phyloP scores from a whole-genome alignment of 257 asterid species.

The Lithospermum erythrorhizon region DNA sequence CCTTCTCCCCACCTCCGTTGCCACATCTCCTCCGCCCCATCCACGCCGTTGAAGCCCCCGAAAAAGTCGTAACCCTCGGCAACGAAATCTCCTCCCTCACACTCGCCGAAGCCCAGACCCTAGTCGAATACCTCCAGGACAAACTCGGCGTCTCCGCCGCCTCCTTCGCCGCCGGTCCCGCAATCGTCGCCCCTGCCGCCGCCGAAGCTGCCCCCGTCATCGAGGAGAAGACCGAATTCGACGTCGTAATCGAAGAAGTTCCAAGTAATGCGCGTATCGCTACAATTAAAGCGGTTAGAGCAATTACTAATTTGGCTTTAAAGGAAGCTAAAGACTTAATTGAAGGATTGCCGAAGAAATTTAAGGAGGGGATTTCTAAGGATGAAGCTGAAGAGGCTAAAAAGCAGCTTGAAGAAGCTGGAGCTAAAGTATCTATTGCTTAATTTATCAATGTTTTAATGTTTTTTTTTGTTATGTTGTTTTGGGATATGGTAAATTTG shows the following conservation, averaged over 20 bases:
- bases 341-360: constrained; percentile 90
- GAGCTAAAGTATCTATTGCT: constrained; percentile 63
- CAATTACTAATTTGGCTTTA: constrained; percentile 67
- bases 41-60: constrained; percentile 80
- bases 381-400: constrained; percentile 93
- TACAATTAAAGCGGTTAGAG: constrained; percentile 80
- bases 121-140: constrained; percentile 91
- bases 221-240: constrained; percentile 96
- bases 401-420: constrained; percentile 90
- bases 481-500: too few relatives aligned
- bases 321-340: constrained; percentile 89
- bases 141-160: constrained; percentile 94
- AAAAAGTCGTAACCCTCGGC: constrained; percentile 66
- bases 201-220: constrained; percentile 47
- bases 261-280: constrained; percentile 70
- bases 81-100: constrained; percentile 73
- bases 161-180: constrained; percentile 69
- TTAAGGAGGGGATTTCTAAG: constrained; percentile 68
- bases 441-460: constrained; percentile 1
- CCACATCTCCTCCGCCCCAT: constrained; percentile 37
- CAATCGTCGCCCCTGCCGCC: constrained; percentile 23
- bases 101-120: constrained; percentile 89
- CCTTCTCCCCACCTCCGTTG: constrained; percentile 38
- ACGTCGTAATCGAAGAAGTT: constrained; percentile 77
- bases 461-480: neutral